These are phyloP conservation scores for Imleria badia DNA, from an alignment of 768 basidiomycete species.

Conservation along the genomic window DNA sequence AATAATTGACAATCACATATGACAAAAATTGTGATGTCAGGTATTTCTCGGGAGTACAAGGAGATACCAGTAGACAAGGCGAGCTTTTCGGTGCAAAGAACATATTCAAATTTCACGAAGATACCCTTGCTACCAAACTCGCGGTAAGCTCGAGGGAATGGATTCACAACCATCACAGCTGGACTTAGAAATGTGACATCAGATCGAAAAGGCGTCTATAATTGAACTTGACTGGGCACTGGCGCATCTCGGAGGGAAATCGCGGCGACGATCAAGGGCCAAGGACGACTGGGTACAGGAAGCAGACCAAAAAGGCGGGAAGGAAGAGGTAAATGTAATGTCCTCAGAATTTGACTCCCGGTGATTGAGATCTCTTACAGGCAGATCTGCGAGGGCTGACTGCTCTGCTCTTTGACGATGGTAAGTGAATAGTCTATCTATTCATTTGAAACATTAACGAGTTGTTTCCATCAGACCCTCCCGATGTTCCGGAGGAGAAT, in stretches of 20 bases:
- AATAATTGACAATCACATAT: background rate
- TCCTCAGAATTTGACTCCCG: background rate
- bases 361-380: conserved; percentile 30
- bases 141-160: conserved; percentile 45
- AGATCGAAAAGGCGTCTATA: conserved; percentile 80
- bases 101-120: conserved; percentile 77
- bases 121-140: conserved; percentile 68
- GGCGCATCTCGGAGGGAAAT: conserved; percentile 55
- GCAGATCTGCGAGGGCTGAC: conserved; percentile 59
- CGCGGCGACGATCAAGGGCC: conserved; percentile 31
- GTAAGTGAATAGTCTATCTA: conserved; percentile 32
- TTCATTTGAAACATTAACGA: background rate
- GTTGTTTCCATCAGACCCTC: conserved; percentile 33
- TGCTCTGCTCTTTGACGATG: conserved; percentile 69
- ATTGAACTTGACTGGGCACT: conserved; percentile 81
- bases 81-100: conserved; percentile 87
- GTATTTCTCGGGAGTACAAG: conserved; percentile 82
- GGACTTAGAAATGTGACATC: background rate
- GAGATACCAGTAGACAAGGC: conserved; percentile 69
- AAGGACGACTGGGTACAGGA: conserved; percentile 45
- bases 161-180: background rate
- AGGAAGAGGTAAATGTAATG: conserved; percentile 28
- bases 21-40: conserved; percentile 34
- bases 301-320: conserved; percentile 44
- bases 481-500: conserved; percentile 42